Conservation (phyloP, 331 rosid genomes). For the Pyracantha coccinea region DNA sequence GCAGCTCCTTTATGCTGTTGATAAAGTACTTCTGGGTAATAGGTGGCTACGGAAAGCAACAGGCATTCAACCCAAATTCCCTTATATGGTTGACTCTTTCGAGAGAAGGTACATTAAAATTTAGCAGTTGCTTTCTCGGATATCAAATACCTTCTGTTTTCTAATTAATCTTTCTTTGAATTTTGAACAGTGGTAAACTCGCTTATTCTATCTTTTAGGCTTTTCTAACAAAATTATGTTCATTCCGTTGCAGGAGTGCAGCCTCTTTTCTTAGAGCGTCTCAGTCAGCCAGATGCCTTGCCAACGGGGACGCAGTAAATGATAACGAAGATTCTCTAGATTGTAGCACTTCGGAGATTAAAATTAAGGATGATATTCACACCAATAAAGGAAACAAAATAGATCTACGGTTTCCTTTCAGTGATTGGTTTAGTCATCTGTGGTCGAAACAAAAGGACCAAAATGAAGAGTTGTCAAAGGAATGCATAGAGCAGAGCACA, state of each 20-base stretch:
- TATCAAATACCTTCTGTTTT: too few species aligned
- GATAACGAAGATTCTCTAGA: conserved; percentile 20
- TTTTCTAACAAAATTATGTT: conserved; percentile 1
- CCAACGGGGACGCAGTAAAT: conserved; percentile 26
- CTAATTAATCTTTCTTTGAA: neutral
- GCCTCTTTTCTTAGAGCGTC: conserved; percentile 62
- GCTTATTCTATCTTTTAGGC: neutral
- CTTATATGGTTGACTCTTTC: conserved; percentile 89
- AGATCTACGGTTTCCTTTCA: conserved; percentile 38
- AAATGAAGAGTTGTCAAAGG: conserved; percentile 22
- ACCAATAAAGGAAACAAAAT: conserved; percentile 19
- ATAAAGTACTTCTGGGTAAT: conserved; percentile 75
- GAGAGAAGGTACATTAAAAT: conserved; percentile 65
- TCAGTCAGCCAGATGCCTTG: conserved; percentile 27
- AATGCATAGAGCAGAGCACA: conserved; percentile 29
- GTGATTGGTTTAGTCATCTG: conserved; percentile 42
- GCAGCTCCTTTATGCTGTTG: conserved; percentile 77
- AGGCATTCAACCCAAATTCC: conserved; percentile 93
- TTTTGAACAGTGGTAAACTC: neutral
- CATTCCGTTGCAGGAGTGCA: conserved; percentile 57
- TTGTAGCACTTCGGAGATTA: conserved; percentile 22
- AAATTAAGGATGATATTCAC: conserved; percentile 21
- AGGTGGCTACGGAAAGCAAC: conserved; percentile 92
- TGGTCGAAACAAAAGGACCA: conserved; percentile 27
- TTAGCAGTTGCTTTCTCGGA: neutral